phyloP scores from a whole-genome alignment of 2,329 filamentous ascomycete genomes.

The Paecilomyces formosus region DNA sequence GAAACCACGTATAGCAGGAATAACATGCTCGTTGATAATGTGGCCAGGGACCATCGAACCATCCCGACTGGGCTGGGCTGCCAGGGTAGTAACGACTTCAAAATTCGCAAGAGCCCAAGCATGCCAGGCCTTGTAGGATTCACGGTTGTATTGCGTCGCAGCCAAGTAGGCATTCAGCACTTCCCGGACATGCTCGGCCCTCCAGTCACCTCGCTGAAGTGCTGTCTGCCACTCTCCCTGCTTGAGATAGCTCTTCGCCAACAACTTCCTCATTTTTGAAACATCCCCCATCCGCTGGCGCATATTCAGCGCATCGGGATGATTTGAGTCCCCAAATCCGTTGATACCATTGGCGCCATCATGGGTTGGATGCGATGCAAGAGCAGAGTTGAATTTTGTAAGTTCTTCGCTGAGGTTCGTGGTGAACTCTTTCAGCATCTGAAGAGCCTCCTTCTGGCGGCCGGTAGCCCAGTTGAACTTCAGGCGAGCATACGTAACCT shows the following conservation, averaged over 20 bases:
- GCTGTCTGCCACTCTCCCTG: constrained; percentile 94
- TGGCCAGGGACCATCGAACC: constrained; percentile 51
- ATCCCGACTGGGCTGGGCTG: constrained; percentile 57
- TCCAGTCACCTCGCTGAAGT: constrained; percentile 82
- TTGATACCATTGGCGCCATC: constrained; percentile 43
- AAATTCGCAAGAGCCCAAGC: constrained; percentile 98
- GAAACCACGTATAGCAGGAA: constrained; percentile 91
- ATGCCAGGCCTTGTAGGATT: constrained; percentile 99
- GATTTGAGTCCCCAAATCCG: constrained; percentile 34
- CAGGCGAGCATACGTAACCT: constrained; percentile 91
- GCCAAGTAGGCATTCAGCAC: constrained; percentile 85
- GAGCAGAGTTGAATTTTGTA: constrained; percentile 35
- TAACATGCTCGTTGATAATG: constrained; percentile 76
- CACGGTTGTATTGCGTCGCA: constrained; percentile 87
- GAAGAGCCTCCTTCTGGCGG: constrained; percentile 54
- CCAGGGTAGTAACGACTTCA: constrained; percentile 83
- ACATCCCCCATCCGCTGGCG: constrained; percentile 41
- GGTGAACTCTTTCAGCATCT: constrained; percentile 57
- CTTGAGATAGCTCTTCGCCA: constrained; percentile 92
- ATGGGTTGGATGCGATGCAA: constrained; percentile 28
- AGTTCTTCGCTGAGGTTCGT: constrained; percentile 53
- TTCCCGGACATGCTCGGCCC: constrained; percentile 74
- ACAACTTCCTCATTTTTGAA: constrained; percentile 57
- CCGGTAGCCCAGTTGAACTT: constrained; percentile 94
- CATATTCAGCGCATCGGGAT: constrained; percentile 30